Conservation (phyloP, 2,329 filamentous ascomycete species). For the Paecilomyces niveus region DNA sequence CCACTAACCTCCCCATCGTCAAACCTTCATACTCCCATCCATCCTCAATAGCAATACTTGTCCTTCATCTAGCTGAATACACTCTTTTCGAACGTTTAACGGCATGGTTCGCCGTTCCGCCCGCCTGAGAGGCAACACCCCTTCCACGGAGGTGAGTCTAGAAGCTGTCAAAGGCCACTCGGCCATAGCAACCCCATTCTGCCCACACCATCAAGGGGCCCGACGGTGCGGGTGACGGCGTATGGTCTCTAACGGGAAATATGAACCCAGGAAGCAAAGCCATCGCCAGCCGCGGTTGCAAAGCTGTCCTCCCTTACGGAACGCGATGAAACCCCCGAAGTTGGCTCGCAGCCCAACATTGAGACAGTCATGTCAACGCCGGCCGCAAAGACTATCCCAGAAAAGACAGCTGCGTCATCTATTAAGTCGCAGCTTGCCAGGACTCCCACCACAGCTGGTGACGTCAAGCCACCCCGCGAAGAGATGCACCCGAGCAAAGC, state of each 20-base stretch:
- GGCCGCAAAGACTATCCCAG: constrained; percentile 11
- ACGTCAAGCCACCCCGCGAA: constrained; percentile 62
- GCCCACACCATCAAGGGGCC: background rate
- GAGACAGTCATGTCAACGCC: constrained; percentile 14
- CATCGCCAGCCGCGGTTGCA: constrained; percentile 13
- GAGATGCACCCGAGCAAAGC: constrained; percentile 91
- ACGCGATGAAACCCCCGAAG: constrained; percentile 36
- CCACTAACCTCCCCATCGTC: background rate
- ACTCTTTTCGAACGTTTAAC: constrained; percentile 11
- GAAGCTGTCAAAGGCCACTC: constrained; percentile 4
- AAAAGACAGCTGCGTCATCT: constrained; percentile 24
- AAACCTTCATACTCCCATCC: background rate
- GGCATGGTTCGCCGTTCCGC: constrained; percentile 34
- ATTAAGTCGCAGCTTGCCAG: constrained; percentile 19
- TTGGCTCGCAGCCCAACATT: constrained; percentile 19
- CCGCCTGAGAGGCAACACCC: constrained; percentile 27
- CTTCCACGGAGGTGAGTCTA: constrained; percentile 25
- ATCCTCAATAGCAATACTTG: background rate
- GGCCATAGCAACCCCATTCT: constrained; percentile 4
- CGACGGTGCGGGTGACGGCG: background rate
- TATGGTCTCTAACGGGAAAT: constrained; percentile 3
- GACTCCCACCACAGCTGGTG: constrained; percentile 47
- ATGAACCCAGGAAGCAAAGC: constrained; percentile 14
- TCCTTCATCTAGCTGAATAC: background rate
- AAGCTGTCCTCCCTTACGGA: constrained; percentile 42